Conservation (phyloP, 225 moss, liverwort and hornwort species). For the Climacium dendroides region DNA sequence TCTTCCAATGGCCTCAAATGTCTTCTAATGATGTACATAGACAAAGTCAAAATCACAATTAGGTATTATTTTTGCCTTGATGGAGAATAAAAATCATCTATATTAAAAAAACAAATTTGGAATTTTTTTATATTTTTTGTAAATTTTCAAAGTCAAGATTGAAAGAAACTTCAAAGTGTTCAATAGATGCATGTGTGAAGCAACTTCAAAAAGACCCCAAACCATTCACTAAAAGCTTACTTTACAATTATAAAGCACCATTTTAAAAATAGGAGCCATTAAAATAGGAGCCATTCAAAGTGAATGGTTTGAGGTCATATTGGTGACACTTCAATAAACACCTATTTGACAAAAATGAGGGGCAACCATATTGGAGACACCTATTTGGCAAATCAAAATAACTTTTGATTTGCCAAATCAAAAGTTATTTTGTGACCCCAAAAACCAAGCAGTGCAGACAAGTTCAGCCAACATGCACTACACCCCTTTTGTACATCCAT, state of each 20-base stretch:
- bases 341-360: not conserved
- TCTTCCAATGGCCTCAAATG: no score
- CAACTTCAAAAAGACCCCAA: not conserved
- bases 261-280: not conserved
- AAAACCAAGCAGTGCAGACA: not conserved
- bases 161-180: not conserved
- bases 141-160: not conserved
- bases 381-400: no score
- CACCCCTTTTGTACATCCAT: not conserved
- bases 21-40: not conserved
- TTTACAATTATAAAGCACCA: not conserved
- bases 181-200: not conserved
- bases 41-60: not conserved
- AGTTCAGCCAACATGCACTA: not conserved
- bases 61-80: not conserved
- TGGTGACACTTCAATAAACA: not conserved
- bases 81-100: not conserved
- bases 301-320: not conserved
- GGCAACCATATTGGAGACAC: no score
- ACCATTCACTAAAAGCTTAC: not conserved
- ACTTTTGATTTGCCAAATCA: not conserved
- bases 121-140: fast-evolving
- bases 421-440: not conserved
- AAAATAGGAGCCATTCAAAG: no score
- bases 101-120: not conserved